A percentile compares a stretch with the other conserved stretches of the same genome.
These are phyloP conservation scores for Arabis alpina DNA, from an alignment of 345 rosid genomes.

Conservation along the genomic window DNA sequence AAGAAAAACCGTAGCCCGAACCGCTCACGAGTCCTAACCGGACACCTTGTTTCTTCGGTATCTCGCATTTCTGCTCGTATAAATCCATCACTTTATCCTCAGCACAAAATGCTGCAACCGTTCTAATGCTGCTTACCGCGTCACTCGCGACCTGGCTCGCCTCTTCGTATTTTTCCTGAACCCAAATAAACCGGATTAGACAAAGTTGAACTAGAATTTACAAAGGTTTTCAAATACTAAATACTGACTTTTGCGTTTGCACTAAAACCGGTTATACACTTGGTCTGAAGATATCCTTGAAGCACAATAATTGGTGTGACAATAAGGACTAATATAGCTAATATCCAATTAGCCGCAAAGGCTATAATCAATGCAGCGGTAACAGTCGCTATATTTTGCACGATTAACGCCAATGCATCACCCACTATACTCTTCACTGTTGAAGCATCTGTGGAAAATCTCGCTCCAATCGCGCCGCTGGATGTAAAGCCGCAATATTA, in stretches of 20 bases:
- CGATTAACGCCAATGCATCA: conserved; percentile 52
- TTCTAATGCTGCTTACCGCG: conserved; percentile 51
- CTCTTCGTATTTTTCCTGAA: conserved; percentile 45
- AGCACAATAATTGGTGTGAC: conserved; percentile 47
- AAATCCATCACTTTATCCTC: conserved; percentile 48
- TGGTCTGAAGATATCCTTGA: conserved; percentile 47
- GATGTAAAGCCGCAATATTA: background rate
- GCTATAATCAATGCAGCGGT: conserved; percentile 54
- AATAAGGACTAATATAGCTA: conserved; percentile 49
- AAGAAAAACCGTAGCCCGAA: conserved; percentile 44
- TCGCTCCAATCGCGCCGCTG: conserved; percentile 58
- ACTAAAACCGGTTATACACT: conserved; percentile 54
- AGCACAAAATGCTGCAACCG: conserved; percentile 49
- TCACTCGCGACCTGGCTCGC: conserved; percentile 53
- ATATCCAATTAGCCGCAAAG: conserved; percentile 58
- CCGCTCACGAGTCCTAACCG: conserved; percentile 48
- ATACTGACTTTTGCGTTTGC: conserved; percentile 45
- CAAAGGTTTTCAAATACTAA: background rate
- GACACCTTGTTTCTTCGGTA: conserved; percentile 38
- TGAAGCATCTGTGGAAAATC: conserved; percentile 63
- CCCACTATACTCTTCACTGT: conserved; percentile 57
- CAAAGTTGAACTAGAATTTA: background rate
- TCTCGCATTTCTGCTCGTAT: conserved; percentile 46
- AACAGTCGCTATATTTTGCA: conserved; percentile 51
- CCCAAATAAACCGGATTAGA: conserved; percentile 12